Percentiles rank a stretch among this genome's conserved stretches.
Evolutionary conservation across 306 rosid species (phyloP).

Genomic region (Prunus kanzakura): DNA sequence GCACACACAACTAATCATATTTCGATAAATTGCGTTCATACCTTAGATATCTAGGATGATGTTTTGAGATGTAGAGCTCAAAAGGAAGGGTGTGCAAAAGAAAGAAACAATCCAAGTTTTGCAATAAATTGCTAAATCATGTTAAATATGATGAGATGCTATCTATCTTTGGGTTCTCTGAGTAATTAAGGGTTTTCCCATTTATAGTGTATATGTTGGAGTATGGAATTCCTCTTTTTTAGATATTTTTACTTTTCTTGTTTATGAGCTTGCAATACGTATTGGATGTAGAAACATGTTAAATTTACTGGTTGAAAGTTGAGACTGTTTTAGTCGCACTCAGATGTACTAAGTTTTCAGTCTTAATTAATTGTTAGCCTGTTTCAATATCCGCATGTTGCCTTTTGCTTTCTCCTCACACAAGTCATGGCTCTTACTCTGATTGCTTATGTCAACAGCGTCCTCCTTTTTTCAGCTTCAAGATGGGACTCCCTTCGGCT

Average conservation of each 20-base stretch:
- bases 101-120: neutral
- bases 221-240: neutral
- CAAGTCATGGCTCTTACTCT: constrained; percentile 16
- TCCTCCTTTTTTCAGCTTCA: constrained; percentile 86
- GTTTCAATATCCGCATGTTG: neutral
- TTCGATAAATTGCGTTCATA: neutral
- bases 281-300: neutral
- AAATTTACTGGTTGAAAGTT: neutral
- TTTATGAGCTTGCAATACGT: neutral
- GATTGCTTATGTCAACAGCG: constrained; percentile 56
- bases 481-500: constrained; percentile 83
- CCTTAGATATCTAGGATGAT: neutral
- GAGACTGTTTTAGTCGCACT: neutral
- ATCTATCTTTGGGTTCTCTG: neutral
- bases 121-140: neutral
- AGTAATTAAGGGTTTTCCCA: neutral
- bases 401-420: constrained; percentile 1
- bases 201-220: neutral
- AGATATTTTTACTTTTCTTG: neutral
- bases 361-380: neutral
- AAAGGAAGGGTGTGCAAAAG: neutral
- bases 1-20: neutral
- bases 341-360: neutral
- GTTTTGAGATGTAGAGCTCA: neutral
- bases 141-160: neutral